Base-by-base conservation (phyloP, 768 basidiomycete species). In the Boletus fagicola region DNA sequence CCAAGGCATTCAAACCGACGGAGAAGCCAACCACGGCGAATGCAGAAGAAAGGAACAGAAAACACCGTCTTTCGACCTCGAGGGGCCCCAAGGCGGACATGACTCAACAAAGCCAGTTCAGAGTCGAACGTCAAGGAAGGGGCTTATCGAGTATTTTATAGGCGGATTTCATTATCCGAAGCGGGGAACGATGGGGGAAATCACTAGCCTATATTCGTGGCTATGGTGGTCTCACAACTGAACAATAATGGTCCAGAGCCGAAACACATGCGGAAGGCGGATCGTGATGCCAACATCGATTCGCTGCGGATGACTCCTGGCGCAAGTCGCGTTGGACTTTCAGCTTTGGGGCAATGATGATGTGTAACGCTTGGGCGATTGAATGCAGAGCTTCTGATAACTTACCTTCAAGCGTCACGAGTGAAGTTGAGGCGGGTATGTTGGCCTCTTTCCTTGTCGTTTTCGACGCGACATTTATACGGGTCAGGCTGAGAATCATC, bases 21-120 rank as follows among this genome's bases (percentile, higher is more conserved):
- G 55, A 50, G 24, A 50, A 50, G 6, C 59, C 62, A 5, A 72
- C 62, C 10, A 68, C 49, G 1, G 68, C 64, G 60, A 72, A 75
- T 15, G 66, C 65, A 53, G 67, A 73, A 40, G 72, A 70, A 39
- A 77, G 61, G 24, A 60, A 59, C 33, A 76, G 65, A 2, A 66
- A 50, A 35, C 59, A 52, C 8, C 74, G 59, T 43, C 64, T 65
- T 30, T 31, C 55, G 16, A 47, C 38, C 44, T 43, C 28, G 31
- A 59, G 39, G 24, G 51, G 53, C 26, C 47, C 30, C 33, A n/a
- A 9, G 53, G 51, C 0, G 12, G 62, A 44, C 63, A 64, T 64
- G 43, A 35, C 36, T 22, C 18, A 30, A 20, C 10, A 36, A 39
- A 38, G 18, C 15, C 30, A 26, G 39, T 28, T 3, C 42, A 36